Percentiles rank a stretch among this genome's conserved stretches.
Conservation (phyloP, 2,329 filamentous ascomycete genomes). For the Phaeosphaeriaceae sp. region DNA sequence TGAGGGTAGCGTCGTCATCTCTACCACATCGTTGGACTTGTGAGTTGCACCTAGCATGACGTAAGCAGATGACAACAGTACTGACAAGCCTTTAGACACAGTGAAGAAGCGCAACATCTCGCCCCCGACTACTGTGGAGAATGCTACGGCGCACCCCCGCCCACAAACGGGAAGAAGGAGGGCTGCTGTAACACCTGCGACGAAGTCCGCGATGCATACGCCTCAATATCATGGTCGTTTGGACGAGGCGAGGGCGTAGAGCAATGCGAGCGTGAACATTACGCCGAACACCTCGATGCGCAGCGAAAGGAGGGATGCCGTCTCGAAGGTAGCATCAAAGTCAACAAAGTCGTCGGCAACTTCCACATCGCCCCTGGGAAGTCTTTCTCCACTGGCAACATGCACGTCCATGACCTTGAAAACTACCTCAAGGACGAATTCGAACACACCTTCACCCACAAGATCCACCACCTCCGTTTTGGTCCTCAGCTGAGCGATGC, state of each 20-base stretch:
- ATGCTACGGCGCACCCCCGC: constrained; percentile 85
- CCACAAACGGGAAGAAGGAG: constrained; percentile 73
- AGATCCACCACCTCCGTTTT: constrained; percentile 87
- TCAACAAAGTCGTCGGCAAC: constrained; percentile 98
- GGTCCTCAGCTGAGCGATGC: constrained; percentile 86
- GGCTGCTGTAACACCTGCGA: constrained; percentile 98
- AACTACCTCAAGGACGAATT: constrained; percentile 81
- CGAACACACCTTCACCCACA: constrained; percentile 86
- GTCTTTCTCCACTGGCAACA: constrained; percentile 93
- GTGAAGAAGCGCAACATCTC: constrained; percentile 74
- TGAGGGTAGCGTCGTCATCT: constrained; percentile 69
- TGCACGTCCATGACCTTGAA: constrained; percentile 97
- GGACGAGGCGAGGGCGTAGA: constrained; percentile 90
- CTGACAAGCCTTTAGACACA: constrained; percentile 59
- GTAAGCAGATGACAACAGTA: neutral
- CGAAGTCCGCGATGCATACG: constrained; percentile 95
- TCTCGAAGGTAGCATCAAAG: constrained; percentile 86
- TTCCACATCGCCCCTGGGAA: constrained; percentile 97
- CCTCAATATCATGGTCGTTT: constrained; percentile 88
- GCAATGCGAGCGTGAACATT: constrained; percentile 95
- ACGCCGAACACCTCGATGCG: constrained; percentile 82
- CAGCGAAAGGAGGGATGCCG: constrained; percentile 93
- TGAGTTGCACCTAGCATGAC: constrained; percentile 22
- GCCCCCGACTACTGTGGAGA: constrained; percentile 91
- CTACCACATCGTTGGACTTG: constrained; percentile 48